Evolutionary conservation across 805 yeast genomes (phyloP).

Genomic region (Wickerhamiella kurtzmanii): DNA sequence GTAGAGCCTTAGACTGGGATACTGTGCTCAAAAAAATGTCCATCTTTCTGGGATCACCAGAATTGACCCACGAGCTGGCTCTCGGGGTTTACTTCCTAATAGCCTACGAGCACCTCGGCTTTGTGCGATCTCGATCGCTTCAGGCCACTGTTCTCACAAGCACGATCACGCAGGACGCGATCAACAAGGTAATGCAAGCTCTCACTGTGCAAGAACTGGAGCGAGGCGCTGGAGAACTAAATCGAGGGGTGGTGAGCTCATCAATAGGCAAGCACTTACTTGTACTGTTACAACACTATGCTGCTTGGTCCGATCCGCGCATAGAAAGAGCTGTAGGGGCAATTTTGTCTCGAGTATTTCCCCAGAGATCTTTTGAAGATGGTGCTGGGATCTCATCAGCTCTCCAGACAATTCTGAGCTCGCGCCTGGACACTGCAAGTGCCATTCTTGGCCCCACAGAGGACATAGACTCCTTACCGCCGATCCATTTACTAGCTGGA

Average conservation of each 20-base stretch:
- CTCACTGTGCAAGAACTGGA: slow-evolving; percentile 13
- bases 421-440: neutral
- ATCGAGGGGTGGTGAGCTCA: neutral
- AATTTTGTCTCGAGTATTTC: slow-evolving; percentile 3
- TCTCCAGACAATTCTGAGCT: neutral
- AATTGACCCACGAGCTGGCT: neutral
- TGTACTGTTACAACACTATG: slow-evolving; percentile 12
- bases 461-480: neutral
- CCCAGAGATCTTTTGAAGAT: neutral
- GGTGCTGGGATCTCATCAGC: neutral
- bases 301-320: slow-evolving; percentile 13
- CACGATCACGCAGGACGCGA: slow-evolving; percentile 4
- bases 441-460: neutral
- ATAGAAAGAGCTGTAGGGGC: slow-evolving; percentile 11
- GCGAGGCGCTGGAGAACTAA: slow-evolving; percentile 8
- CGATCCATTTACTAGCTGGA: neutral
- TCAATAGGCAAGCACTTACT: slow-evolving; percentile 1
- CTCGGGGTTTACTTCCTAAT: slow-evolving; percentile 12
- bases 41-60: neutral
- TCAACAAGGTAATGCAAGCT: slow-evolving; percentile 14
- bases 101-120: slow-evolving; percentile 9
- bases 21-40: slow-evolving; percentile 4
- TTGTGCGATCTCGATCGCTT: slow-evolving; percentile 9
- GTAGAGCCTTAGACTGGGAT: slow-evolving; percentile 12
- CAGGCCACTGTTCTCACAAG: slow-evolving; percentile 9